Evolutionary conservation across 192 early-diverging fungal species (phyloP).

Genomic region (Podila horticola): DNA sequence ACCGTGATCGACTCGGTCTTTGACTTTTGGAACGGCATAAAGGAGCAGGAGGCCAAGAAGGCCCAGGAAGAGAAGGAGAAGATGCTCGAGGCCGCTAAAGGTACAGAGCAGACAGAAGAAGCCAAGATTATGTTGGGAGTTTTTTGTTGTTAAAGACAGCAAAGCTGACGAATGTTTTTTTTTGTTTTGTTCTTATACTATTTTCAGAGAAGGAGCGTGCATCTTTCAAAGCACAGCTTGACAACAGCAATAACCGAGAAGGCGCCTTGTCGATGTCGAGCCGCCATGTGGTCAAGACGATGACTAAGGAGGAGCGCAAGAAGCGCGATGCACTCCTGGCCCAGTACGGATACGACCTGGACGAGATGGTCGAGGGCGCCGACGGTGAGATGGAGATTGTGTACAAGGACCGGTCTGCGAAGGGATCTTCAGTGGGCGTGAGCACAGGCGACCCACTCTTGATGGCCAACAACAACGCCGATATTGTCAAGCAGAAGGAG

Average conservation of each 20-base stretch:
- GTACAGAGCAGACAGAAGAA: neutral
- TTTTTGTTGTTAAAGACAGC: neutral
- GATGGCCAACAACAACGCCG: constrained; percentile 67
- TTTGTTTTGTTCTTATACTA: neutral
- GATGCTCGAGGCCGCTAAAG: constrained; percentile 43
- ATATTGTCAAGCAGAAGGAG: constrained; percentile 69
- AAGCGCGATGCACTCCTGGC: constrained; percentile 59
- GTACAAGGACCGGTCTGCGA: constrained; percentile 58
- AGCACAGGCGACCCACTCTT: constrained; percentile 45
- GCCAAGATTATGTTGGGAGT: neutral
- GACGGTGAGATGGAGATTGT: constrained; percentile 73
- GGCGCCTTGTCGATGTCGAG: constrained; percentile 35
- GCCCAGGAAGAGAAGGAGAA: constrained; percentile 51
- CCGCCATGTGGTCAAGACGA: constrained; percentile 47
- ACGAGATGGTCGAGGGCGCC: constrained; percentile 65
- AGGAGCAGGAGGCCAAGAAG: constrained; percentile 45
- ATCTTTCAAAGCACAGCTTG: constrained; percentile 13
- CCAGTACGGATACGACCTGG: constrained; percentile 73
- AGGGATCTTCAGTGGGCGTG: neutral
- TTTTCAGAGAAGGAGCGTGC: constrained; percentile 37
- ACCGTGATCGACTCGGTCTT: constrained; percentile 58
- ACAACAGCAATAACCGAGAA: constrained; percentile 21
- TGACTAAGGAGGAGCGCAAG: constrained; percentile 63
- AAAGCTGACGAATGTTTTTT: neutral
- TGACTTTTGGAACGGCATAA: constrained; percentile 42